phyloP scores from a whole-genome alignment of 2,329 filamentous ascomycete genomes.

The Ophiocordyceps sinensis region DNA sequence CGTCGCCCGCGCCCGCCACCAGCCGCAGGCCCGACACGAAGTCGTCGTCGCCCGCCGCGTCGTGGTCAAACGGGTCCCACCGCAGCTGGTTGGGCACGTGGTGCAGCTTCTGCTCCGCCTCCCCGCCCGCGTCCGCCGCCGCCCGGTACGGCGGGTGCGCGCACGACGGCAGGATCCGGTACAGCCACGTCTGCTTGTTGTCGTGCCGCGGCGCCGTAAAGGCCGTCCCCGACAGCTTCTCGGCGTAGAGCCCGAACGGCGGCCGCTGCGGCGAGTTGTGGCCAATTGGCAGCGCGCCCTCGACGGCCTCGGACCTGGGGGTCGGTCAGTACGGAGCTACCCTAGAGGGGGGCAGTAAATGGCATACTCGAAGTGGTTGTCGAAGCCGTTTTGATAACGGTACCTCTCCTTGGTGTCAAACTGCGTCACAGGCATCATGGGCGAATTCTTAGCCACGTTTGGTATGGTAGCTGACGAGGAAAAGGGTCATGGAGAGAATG shows the following conservation, averaged over 20 bases:
- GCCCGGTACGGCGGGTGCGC: slow-evolving; percentile 39
- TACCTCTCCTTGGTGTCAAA: slow-evolving; percentile 44
- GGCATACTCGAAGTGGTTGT: slow-evolving; percentile 60
- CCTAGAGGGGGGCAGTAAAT: too few species aligned
- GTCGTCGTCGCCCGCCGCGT: slow-evolving; percentile 38
- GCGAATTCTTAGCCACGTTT: too few species aligned
- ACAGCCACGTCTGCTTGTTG: slow-evolving; percentile 60
- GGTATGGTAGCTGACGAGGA: too few species aligned
- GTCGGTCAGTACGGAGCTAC: too few species aligned
- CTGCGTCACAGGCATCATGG: slow-evolving; percentile 33
- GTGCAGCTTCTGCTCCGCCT: slow-evolving; percentile 3
- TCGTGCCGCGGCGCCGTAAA: slow-evolving; percentile 53
- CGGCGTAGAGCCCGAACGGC: slow-evolving; percentile 65
- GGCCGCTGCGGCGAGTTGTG: slow-evolving; percentile 75
- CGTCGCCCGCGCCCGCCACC: slow-evolving; percentile 65
- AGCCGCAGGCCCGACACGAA: slow-evolving; percentile 29
- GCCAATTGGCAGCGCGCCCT: slow-evolving; percentile 58
- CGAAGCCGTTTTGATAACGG: slow-evolving; percentile 66
- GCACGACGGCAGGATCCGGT: slow-evolving; percentile 52
- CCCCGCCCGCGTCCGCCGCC: background rate
- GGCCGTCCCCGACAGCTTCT: slow-evolving; percentile 60
- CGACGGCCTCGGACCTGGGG: slow-evolving; percentile 67
- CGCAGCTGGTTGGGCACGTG: slow-evolving; percentile 61
- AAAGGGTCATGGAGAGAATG: too few species aligned
- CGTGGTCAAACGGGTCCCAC: slow-evolving; percentile 69